These are phyloP conservation scores for Aspergillus sclerotioniger DNA, from an alignment of 495 filamentous ascomycete species.

Conservation along the genomic window DNA sequence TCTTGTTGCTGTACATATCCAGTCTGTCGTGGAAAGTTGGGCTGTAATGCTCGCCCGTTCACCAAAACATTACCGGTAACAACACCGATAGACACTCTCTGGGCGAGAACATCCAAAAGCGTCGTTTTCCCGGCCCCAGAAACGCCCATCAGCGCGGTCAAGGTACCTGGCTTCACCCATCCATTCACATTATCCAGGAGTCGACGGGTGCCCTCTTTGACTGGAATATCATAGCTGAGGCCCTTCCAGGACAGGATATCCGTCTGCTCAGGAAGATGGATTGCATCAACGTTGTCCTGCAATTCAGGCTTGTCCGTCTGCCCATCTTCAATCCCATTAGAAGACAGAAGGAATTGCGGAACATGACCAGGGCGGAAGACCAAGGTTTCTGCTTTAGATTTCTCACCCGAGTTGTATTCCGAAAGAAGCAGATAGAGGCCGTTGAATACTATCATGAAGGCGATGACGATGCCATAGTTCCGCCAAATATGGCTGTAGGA, in stretches of 20 bases:
- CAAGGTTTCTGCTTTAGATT: conserved; percentile 34
- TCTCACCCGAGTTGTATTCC: conserved; percentile 30
- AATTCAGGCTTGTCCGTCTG: conserved; percentile 15
- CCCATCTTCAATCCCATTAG: conserved; percentile 23
- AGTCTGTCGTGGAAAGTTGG: conserved; percentile 84
- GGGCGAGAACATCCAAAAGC: conserved; percentile 57
- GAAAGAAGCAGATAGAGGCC: conserved; percentile 36
- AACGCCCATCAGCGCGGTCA: conserved; percentile 62
- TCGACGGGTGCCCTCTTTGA: conserved; percentile 52
- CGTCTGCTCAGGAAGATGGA: conserved; percentile 44
- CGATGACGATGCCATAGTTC: conserved; percentile 61
- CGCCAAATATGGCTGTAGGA: conserved; percentile 57
- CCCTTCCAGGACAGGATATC: conserved; percentile 72
- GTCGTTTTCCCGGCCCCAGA: conserved; percentile 66
- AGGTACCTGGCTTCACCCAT: conserved; percentile 62
- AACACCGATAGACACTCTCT: conserved; percentile 48
- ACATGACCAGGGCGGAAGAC: conserved; percentile 38
- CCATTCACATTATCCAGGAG: conserved; percentile 61
- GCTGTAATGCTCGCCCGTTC: conserved; percentile 51
- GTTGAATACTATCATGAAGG: conserved; percentile 57
- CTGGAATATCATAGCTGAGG: conserved; percentile 64
- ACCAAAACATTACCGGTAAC: conserved; percentile 52
- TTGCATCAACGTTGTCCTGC: conserved; percentile 19
- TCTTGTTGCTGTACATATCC: conserved; percentile 95
- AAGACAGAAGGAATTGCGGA: conserved; percentile 21